Evolutionary conservation across 768 basidiomycete species (phyloP).

Genomic region (Piloderma croceum): DNA sequence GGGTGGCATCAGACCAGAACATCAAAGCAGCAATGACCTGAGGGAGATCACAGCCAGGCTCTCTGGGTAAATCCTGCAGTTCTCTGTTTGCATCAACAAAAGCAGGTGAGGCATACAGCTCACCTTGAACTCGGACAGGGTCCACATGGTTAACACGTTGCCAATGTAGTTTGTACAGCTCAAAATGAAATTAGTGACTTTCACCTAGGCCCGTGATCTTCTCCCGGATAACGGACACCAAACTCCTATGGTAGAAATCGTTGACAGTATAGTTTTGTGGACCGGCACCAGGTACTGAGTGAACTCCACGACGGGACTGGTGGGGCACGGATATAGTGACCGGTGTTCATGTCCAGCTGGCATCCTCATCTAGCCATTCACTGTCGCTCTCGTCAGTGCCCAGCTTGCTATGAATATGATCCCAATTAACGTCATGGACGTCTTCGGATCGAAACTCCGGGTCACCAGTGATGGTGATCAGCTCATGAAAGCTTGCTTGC

Average conservation of each 20-base stretch:
- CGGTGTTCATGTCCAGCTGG: constrained; percentile 12
- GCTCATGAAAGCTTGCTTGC: constrained; percentile 10
- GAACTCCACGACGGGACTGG: constrained; percentile 7
- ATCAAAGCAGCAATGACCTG: no score
- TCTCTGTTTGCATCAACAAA: no score
- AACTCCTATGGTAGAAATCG: constrained; percentile 9
- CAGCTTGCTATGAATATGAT: background rate
- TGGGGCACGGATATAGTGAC: no score
- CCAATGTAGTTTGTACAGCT: constrained; percentile 15
- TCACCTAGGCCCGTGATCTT: constrained; percentile 8
- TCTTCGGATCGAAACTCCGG: constrained; percentile 3
- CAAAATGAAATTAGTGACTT: constrained; percentile 10
- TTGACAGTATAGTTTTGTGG: constrained; percentile 2
- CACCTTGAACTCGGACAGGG: no score
- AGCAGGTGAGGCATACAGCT: no score
- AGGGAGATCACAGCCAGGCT: no score
- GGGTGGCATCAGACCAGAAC: no score
- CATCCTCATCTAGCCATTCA: constrained; percentile 10
- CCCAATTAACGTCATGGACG: no score
- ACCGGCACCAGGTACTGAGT: background rate
- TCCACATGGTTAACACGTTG: background rate
- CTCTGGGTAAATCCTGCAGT: no score
- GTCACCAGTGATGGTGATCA: constrained; percentile 9
- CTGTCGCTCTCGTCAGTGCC: background rate
- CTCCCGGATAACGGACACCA: constrained; percentile 11